A percentile compares a stretch with the other conserved stretches of the same genome.
Evolutionary conservation across 495 filamentous ascomycete genomes (phyloP).

Genomic region (Trichocladium antarcticum): DNA sequence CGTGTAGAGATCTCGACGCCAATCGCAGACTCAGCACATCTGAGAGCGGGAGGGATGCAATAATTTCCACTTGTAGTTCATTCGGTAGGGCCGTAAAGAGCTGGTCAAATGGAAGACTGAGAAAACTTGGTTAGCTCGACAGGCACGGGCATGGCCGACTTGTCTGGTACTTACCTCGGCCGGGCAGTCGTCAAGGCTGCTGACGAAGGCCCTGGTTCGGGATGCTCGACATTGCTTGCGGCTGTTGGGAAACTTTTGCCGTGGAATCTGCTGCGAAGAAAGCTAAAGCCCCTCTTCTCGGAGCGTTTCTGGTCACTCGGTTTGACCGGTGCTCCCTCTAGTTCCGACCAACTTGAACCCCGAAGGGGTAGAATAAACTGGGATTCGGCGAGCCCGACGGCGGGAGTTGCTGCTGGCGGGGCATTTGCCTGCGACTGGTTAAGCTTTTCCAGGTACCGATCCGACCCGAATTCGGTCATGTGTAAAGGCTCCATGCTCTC

Average conservation of each 20-base stretch:
- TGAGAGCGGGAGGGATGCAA: conserved; percentile 43
- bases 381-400: conserved; percentile 13
- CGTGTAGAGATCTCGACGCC: conserved; percentile 43
- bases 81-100: conserved; percentile 42
- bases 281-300: conserved; percentile 26
- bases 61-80: conserved; percentile 46
- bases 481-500: conserved; percentile 43
- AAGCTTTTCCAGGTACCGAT: conserved; percentile 44
- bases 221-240: conserved; percentile 6
- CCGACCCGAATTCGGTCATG: conserved; percentile 47
- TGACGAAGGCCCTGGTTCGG: conserved; percentile 15
- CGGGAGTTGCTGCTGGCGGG: conserved; percentile 13
- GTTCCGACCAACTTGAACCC: conserved; percentile 20
- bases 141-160: neutral
- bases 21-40: conserved; percentile 42
- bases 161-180: conserved; percentile 13
- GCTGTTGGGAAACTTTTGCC: conserved; percentile 9
- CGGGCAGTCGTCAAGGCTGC: conserved; percentile 8
- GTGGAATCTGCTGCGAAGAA: conserved; percentile 21
- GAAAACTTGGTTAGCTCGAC: conserved; percentile 6
- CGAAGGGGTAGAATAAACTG: conserved; percentile 36
- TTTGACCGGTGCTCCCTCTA: conserved; percentile 16
- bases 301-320: conserved; percentile 26
- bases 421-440: conserved; percentile 26
- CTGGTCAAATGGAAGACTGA: conserved; percentile 35